A percentile compares a stretch with the other conserved stretches of the same genome.
Evolutionary conservation across 176 grass and related monocot genomes (phyloP).

Genomic region (Musa troglodytarum): DNA sequence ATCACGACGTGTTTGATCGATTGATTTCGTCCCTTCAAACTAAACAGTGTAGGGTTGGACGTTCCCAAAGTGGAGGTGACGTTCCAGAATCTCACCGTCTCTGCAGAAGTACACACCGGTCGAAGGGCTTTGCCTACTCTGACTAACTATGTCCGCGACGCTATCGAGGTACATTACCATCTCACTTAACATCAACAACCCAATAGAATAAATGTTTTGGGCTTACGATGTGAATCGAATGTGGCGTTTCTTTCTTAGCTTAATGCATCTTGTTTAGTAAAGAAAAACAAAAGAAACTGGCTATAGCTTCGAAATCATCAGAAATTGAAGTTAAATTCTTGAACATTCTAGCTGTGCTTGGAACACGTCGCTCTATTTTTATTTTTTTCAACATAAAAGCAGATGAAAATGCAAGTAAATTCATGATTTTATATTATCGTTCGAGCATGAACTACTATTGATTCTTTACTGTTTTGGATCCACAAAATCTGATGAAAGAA

Average conservation of each 20-base stretch:
- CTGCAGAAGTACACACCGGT: constrained; percentile 41
- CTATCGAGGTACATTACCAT: constrained; percentile 28
- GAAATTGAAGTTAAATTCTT: too few species aligned
- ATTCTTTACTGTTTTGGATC: too few species aligned
- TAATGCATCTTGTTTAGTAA: background rate
- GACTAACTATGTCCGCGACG: constrained; percentile 36
- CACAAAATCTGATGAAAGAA: too few species aligned
- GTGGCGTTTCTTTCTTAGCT: background rate
- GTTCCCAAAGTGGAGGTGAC: constrained; percentile 56
- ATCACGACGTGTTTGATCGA: background rate
- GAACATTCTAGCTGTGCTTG: too few species aligned
- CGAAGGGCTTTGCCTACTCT: constrained; percentile 50
- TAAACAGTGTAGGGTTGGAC: constrained; percentile 34
- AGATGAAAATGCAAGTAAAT: too few species aligned
- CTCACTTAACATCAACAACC: background rate
- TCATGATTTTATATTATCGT: too few species aligned
- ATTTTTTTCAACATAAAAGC: too few species aligned
- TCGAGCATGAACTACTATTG: too few species aligned
- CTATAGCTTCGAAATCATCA: too few species aligned
- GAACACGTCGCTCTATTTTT: too few species aligned
- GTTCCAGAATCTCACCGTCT: constrained; percentile 40
- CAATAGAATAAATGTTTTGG: background rate
- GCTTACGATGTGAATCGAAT: background rate
- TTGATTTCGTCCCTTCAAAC: background rate
- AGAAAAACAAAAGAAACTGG: too few species aligned